Evolutionary conservation across 495 filamentous ascomycete genomes (phyloP).

Genomic region (Trichoderma erinaceum): DNA sequence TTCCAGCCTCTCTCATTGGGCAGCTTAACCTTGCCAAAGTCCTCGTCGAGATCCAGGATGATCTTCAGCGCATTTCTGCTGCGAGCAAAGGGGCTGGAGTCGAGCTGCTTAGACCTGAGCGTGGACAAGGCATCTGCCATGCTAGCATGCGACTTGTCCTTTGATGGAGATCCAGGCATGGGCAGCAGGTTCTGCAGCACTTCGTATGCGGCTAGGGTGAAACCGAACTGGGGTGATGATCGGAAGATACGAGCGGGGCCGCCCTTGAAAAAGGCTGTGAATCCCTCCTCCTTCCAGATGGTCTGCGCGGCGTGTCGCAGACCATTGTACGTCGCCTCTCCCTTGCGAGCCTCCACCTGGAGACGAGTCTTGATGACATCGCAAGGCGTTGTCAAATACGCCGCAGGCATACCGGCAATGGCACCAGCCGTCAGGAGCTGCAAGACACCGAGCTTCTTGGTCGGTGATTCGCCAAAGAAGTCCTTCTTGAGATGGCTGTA

Average conservation of each 20-base stretch:
- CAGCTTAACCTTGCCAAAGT: conserved; percentile 67
- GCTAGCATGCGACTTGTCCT: conserved; percentile 26
- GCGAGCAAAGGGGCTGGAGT: conserved; percentile 72
- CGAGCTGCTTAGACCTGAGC: conserved; percentile 43
- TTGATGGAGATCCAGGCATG: conserved; percentile 55
- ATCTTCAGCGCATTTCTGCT: conserved; percentile 95
- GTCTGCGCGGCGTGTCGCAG: conserved; percentile 81
- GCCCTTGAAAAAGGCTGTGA: conserved; percentile 96
- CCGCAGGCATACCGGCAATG: conserved; percentile 97
- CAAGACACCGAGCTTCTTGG: conserved; percentile 82
- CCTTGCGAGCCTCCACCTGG: conserved; percentile 94
- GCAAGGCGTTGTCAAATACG: conserved; percentile 94
- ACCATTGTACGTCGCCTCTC: conserved; percentile 77
- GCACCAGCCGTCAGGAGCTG: conserved; percentile 93
- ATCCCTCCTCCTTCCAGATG: conserved; percentile 83
- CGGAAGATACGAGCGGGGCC: conserved; percentile 90
- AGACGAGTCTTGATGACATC: conserved; percentile 98
- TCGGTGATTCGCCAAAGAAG: conserved; percentile 83
- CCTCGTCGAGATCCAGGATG: conserved; percentile 86
- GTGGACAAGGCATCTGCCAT: conserved; percentile 26
- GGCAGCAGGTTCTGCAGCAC: conserved; percentile 78
- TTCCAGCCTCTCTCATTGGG: conserved; percentile 50
- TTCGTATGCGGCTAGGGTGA: conserved; percentile 92
- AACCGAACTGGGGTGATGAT: conserved; percentile 95
- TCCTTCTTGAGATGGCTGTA: conserved; percentile 93